These are phyloP conservation scores for Funneliformis geosporum DNA, from an alignment of 192 early-diverging fungal genomes.

Conservation along the genomic window DNA sequence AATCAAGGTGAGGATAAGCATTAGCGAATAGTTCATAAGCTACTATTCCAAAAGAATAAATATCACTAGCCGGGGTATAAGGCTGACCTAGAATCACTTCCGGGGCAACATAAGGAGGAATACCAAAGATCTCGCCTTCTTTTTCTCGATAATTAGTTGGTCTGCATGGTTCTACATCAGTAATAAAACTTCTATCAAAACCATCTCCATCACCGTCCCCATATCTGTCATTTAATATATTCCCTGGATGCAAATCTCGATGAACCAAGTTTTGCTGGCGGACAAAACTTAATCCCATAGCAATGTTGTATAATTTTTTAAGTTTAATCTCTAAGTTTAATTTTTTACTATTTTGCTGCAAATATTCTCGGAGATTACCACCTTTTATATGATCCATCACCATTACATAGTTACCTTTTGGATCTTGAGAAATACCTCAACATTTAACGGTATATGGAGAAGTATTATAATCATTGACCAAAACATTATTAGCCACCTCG, in stretches of 20 bases:
- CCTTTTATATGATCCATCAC: too few relatives aligned
- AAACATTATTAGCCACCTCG: too few relatives aligned
- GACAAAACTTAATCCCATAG: background rate
- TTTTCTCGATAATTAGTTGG: background rate
- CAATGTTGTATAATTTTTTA: background rate
- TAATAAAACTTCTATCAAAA: background rate
- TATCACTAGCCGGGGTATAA: background rate
- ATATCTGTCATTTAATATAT: background rate
- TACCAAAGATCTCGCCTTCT: background rate
- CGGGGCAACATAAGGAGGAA: slow-evolving; percentile 2
- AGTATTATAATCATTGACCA: too few relatives aligned
- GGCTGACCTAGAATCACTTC: background rate
- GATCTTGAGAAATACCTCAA: too few relatives aligned
- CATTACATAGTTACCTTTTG: too few relatives aligned
- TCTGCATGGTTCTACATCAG: background rate
- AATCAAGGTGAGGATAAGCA: background rate
- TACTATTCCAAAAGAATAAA: slow-evolving; percentile 14
- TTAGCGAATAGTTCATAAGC: background rate
- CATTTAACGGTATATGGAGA: too few relatives aligned
- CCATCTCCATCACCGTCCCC: too few relatives aligned
- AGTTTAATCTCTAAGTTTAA: background rate
- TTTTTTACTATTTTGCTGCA: background rate
- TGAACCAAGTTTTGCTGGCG: background rate
- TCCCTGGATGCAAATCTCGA: background rate
- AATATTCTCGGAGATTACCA: too few relatives aligned